A percentile compares a stretch with the other conserved stretches of the same genome.
Evolutionary conservation across 495 filamentous ascomycete species (phyloP).

Genomic region (Hyaloscypha bicolor): DNA sequence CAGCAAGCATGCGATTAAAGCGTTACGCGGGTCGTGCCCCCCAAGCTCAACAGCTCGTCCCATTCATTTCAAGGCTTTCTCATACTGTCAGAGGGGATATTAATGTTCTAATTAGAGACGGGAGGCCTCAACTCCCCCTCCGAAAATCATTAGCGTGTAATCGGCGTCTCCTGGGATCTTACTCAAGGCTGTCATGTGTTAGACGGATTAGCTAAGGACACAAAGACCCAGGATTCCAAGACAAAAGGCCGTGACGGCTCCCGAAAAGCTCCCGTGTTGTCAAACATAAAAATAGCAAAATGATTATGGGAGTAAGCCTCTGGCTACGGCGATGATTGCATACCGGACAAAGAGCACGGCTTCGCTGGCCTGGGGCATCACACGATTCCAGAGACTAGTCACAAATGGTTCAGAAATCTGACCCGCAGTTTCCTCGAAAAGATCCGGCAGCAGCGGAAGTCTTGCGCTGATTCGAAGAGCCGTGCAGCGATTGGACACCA

Average conservation of each 20-base stretch:
- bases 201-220: too few relatives aligned
- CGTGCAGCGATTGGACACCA: background rate
- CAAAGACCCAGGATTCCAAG: too few relatives aligned
- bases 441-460: constrained; percentile 57
- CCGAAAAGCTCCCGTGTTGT: too few relatives aligned
- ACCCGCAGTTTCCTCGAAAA: constrained; percentile 54
- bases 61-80: constrained; percentile 15
- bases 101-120: background rate
- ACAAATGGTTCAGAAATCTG: constrained; percentile 61
- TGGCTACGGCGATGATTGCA: constrained; percentile 56
- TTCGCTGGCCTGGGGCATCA: constrained; percentile 57
- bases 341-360: constrained; percentile 61
- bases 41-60: background rate
- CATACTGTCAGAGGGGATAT: constrained; percentile 13
- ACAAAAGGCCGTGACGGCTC: too few relatives aligned
- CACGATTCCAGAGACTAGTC: constrained; percentile 59
- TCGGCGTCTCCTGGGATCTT: constrained; percentile 38
- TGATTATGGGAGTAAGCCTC: too few relatives aligned
- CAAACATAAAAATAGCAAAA: too few relatives aligned
- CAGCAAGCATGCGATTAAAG: constrained; percentile 13
- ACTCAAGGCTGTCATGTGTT: constrained; percentile 45
- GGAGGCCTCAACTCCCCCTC: background rate
- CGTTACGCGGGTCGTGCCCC: constrained; percentile 2
- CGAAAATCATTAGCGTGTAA: background rate
- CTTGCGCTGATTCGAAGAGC: constrained; percentile 34